Conservation (phyloP, 257 asterid genomes). For the Solanum chaucha region DNA sequence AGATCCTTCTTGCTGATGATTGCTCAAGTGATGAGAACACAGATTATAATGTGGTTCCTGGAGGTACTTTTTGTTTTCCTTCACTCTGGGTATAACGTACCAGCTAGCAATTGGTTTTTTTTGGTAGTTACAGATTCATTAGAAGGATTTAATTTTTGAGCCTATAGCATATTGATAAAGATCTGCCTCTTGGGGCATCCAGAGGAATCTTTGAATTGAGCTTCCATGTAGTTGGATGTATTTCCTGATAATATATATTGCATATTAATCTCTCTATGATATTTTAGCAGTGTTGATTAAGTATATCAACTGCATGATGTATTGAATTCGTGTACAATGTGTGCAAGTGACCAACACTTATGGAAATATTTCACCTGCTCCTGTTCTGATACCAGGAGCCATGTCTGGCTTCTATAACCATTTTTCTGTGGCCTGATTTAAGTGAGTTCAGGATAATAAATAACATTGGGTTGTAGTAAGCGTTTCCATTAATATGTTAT, state of each 20-base stretch:
- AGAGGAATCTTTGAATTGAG: neutral
- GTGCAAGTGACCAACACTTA: neutral
- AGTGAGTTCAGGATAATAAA: neutral
- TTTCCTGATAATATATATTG: neutral
- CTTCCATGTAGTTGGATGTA: neutral
- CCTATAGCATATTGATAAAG: neutral
- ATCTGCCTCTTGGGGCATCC: neutral
- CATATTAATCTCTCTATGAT: neutral
- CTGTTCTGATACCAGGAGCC: neutral
- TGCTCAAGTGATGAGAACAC: constrained; percentile 83
- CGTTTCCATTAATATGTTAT: neutral
- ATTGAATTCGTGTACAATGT: neutral
- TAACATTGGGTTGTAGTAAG: neutral
- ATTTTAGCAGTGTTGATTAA: neutral
- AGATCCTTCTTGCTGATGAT: constrained; percentile 58
- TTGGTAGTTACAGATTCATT: neutral
- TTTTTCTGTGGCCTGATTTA: neutral
- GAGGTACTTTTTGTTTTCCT: constrained; percentile 43
- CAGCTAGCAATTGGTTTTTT: neutral
- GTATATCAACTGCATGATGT: neutral
- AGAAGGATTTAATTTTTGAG: neutral
- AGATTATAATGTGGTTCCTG: constrained; percentile 60
- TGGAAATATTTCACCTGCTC: neutral
- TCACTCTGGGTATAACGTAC: neutral
- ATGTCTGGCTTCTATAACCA: neutral